Percentiles rank a stretch among this genome's conserved stretches.
Conservation (phyloP, 2,329 filamentous ascomycete species). For the Acrocalymma vagum region DNA sequence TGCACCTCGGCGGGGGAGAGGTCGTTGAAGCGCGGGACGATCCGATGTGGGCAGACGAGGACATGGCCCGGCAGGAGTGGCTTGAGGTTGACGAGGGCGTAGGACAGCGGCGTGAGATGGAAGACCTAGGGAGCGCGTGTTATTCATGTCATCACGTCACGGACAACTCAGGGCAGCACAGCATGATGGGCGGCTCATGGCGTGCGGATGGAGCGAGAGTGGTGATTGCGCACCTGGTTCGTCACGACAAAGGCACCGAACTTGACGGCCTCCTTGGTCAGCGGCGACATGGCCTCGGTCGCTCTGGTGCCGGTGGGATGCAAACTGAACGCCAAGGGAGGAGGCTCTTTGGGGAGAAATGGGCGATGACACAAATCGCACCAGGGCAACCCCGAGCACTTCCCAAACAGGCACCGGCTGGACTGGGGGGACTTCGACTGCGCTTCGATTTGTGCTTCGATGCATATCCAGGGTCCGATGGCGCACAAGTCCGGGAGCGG, state of each 20-base stretch:
- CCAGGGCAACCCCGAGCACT: too few species aligned
- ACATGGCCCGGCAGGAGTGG: slow-evolving; percentile 93
- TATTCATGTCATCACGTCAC: slow-evolving; percentile 15
- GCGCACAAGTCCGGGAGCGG: too few species aligned
- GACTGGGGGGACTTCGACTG: too few species aligned
- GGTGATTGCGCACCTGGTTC: slow-evolving; percentile 46
- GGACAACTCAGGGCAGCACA: slow-evolving; percentile 2
- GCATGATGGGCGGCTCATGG: slow-evolving; percentile 3
- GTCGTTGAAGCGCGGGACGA: slow-evolving; percentile 77
- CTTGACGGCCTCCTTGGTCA: slow-evolving; percentile 50
- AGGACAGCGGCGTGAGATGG: slow-evolving; percentile 79
- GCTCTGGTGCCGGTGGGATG: too few species aligned
- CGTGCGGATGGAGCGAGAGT: slow-evolving; percentile 9
- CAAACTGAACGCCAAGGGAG: too few species aligned
- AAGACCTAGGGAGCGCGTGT: slow-evolving; percentile 79
- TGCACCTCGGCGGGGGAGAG: slow-evolving; percentile 75
- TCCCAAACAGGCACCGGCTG: too few species aligned
- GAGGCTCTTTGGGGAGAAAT: too few species aligned
- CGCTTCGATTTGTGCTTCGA: too few species aligned
- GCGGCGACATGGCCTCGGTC: slow-evolving; percentile 45
- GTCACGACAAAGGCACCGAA: slow-evolving; percentile 56
- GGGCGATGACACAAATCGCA: too few species aligned
- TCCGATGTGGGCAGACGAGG: slow-evolving; percentile 79
- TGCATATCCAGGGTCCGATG: too few species aligned
- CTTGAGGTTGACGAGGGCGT: slow-evolving; percentile 94